Conservation (phyloP, 2,329 filamentous ascomycete species). For the Fragosphaeria purpurea region DNA sequence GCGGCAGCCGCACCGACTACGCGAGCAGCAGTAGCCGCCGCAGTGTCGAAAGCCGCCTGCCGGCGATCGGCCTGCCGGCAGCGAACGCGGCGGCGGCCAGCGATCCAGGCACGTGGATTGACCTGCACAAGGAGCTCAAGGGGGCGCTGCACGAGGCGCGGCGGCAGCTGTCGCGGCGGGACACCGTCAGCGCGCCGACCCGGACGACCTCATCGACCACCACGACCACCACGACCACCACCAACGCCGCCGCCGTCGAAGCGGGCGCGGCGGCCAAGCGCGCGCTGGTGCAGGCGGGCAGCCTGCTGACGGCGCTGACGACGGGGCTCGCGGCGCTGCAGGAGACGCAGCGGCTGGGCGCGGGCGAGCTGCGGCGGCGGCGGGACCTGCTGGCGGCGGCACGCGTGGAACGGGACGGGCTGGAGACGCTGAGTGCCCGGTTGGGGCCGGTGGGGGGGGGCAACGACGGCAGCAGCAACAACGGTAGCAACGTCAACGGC, state of each 20-base stretch:
- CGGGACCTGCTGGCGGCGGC: conserved; percentile 61
- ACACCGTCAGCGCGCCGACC: conserved; percentile 28
- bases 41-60: conserved; percentile 23
- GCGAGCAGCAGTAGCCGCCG: conserved; percentile 12
- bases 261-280: conserved; percentile 66
- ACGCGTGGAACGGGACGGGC: conserved; percentile 62
- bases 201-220: conserved; percentile 27
- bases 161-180: conserved; percentile 55
- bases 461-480: conserved; percentile 23
- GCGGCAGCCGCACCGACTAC: conserved; percentile 10
- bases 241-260: conserved; percentile 33
- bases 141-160: conserved; percentile 57
- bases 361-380: conserved; percentile 63
- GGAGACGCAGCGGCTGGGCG: conserved; percentile 49
- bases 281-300: conserved; percentile 58
- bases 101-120: conserved; percentile 64
- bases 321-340: conserved; percentile 53
- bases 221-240: conserved; percentile 17
- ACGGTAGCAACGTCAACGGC: conserved; percentile 13
- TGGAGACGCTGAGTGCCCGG: conserved; percentile 61
- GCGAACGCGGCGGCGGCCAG: conserved; percentile 34
- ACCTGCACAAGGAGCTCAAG: conserved; percentile 67
- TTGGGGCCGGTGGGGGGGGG: conserved; percentile 35
- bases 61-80: conserved; percentile 24
- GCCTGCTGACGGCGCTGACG: conserved; percentile 52